Conservation (phyloP, 306 rosid genomes). For the Boehmeria nivea region DNA sequence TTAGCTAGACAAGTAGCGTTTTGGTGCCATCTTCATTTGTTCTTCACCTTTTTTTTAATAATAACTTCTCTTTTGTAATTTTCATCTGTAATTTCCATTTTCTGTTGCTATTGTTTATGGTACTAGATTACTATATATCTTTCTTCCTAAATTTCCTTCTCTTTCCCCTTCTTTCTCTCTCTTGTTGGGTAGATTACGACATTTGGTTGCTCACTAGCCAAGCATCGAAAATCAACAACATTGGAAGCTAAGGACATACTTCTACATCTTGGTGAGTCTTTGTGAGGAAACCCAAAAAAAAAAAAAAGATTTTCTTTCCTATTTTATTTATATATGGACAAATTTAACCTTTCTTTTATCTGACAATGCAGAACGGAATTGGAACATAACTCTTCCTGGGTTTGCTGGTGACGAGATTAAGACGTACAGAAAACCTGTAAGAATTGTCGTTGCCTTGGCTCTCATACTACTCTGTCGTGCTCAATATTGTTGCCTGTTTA, state of each 20-base stretch:
- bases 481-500: not conserved
- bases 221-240: conserved; percentile 81
- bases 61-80: no score
- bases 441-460: no score
- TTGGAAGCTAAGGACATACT: conserved; percentile 93
- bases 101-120: no score
- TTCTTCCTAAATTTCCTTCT: no score
- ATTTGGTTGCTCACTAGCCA: conserved; percentile 89
- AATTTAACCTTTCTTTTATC: conserved; percentile 11
- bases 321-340: conserved; percentile 8
- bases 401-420: conserved; percentile 92
- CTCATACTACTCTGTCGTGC: not conserved
- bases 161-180: not conserved
- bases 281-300: not conserved
- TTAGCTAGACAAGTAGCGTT: no score
- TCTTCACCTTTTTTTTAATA: no score
- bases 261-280: conserved; percentile 74
- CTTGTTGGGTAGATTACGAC: conserved; percentile 56
- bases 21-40: no score
- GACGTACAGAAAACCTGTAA: conserved; percentile 68
- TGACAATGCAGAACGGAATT: conserved; percentile 61
- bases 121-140: no score
- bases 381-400: conserved; percentile 92
- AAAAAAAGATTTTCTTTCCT: not conserved
- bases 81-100: no score